Base-by-base conservation (phyloP, 2,329 filamentous ascomycete genomes). In the Verticillium zaregamsianum region DNA sequence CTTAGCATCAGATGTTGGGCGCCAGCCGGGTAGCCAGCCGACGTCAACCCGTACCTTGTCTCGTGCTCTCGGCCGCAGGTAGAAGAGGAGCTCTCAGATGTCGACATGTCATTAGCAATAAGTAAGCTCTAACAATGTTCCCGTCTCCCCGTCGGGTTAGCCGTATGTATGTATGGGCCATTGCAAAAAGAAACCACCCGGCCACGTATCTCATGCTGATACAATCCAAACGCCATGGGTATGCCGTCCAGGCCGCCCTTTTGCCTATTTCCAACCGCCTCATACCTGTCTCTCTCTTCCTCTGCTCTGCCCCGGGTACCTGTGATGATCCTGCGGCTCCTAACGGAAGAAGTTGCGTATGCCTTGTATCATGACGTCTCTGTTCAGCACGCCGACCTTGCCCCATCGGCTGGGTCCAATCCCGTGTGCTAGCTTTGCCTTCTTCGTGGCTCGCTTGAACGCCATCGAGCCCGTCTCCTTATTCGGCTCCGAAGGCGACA, bases 261-360 rank as follows among this genome's bases (percentile, higher is more conserved):
- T 11, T 23, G n/a, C 33, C n/a, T 49, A 11, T 49, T 49, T 23
- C 37, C 20, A 23, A 49, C 11, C n/a, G n/a, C 3, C 25, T 9
- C 8, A 49, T 25, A 25, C 20, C n/a, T 45, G 45, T 3, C 9
- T 9, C 33, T 37, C 9, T 15, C 15, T 25, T 15, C 11, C 55
- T n/a, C 12, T n/a, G n/a, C 8, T 25, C 25, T 25, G 9, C 55
- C 23, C 17, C 9, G 55, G 23, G 28, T 56, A 33, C 45, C n/a
- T 11, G 9, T 25, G 45, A 11, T 49, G 20, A 14, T 20, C 6
- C 28, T 56, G 28, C 56, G 69, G 68, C 45, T 14, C 11, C 45
- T 49, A 81, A 59, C 77, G 77, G 67, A 82, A 82, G 60, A 81
- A 72, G 60, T 72, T 79, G 49, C 79, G 77, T 60, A 80, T 72